Evolutionary conservation across 192 early-diverging fungal genomes (phyloP), one percentile per base, ranked within the genome.

Genomic region (Gryganskiella cystojenkinii): DNA sequence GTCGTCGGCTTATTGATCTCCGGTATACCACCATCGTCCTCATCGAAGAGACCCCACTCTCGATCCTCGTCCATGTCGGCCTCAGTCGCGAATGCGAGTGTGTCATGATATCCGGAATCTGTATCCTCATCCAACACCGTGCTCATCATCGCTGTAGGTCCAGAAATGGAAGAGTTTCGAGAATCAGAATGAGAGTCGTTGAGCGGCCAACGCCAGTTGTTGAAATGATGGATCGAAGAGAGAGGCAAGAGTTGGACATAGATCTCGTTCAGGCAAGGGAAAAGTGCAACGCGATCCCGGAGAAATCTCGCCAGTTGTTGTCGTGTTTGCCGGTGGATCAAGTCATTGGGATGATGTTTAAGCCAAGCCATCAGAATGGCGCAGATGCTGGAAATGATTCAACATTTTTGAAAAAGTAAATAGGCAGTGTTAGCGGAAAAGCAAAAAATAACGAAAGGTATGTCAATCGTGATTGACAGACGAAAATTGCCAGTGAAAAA

Each of bases 271-370:
- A 78, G 34, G 20, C 52, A 59, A 50, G 81, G 62, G 69, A 73
- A 69, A 45, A 72, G 56, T 0, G 61, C 45, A 9, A 64, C 52
- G 42, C 75, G 64, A 24, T 72, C 59, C 40, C 61, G 25, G n/a
- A 72, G 61, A 52, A 82, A 61, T 13, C 49, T 47, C 14, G 65
- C 58, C 19, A 82, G 34, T 10, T 68, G 54, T 24, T 76, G 64
- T 14, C 74, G 55, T 9, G 81, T 82, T 22, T 82, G 81, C 1
- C 65, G 73, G 43, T 82, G 81, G 33, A 78, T 69, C 17, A 82
- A 30, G 35, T 82, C 81, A 17, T 82, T 66, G n/a, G 81, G 81
- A 64, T 82, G 61, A 35, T 79, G 46, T 34, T 62, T 82, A 33
- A 82, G 64, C 64, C 61, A 68, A 9, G 37, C 37, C 37, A 40